Evolutionary conservation across 1,284 basidiomycete species (phyloP), one percentile per base, ranked within the genome.

Genomic region (Ustilago loliicola): DNA sequence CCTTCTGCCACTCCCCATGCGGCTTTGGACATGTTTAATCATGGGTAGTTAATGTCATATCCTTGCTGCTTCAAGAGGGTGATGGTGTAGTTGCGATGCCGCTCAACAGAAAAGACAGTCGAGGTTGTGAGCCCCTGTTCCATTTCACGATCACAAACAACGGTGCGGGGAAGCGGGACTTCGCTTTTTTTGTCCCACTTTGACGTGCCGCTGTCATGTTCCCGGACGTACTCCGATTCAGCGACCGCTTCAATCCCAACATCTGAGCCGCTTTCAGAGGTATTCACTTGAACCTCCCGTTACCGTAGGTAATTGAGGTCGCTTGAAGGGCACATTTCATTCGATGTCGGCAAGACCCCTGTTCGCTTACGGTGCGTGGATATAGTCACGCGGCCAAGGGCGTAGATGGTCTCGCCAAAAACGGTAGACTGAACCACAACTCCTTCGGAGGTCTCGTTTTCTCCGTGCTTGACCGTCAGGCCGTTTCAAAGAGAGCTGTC

Each of bases 351-450:
- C 25, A 29, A 50, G n/a, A 17, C 25, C 25, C 17, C 25, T 27
- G 23, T 50, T 55, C 61, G 40, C 38, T 54, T 62, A 54, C 61
- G 52, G 61, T 57, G 42, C 27, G 42, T 23, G 21, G 54, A 40
- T n/a, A 7, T 45, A 29, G 27, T 27, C 40, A 57, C 40, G 38
- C 55, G 55, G 19, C 55, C 23, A 42, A 50, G n/a, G 48, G 23
- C 11, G 10, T 21, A 25, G 34, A 25, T 17, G 45, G 47, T 59
- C 57, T 59, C 57, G 57, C 57, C 57, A 58, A 59, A 27, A 8
- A 25, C 10, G 23, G 7, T 48, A 48, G 48, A 9, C 25, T 15
- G 27, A 17, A 29, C 10, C 48, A 29, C 25, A 50, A 29, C 10
- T 45, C 40, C 11, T 21, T 7, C 40, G 1, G 40, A 10, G 19